Conservation (phyloP, 2,329 filamentous ascomycete genomes). For the Beauveria brongniartii region DNA sequence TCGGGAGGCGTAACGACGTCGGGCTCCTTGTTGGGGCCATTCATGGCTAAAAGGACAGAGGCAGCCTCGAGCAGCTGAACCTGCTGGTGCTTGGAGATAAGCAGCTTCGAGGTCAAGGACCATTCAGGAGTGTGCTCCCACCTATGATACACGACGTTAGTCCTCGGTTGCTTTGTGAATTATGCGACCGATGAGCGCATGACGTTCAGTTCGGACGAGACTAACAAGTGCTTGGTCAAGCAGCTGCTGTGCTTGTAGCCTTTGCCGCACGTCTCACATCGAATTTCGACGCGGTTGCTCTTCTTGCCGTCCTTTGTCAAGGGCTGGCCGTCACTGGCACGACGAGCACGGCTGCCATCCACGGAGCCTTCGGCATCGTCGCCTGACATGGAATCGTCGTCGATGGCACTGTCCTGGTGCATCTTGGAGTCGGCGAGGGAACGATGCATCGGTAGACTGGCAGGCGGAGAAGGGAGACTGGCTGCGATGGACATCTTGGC, state of each 20-base stretch:
- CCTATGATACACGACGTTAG: constrained; percentile 42
- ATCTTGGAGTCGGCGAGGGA: constrained; percentile 42
- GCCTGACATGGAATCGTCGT: constrained; percentile 55
- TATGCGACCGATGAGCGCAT: constrained; percentile 2
- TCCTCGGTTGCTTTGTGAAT: neutral
- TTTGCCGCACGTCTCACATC: constrained; percentile 97
- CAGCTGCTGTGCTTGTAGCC: constrained; percentile 99
- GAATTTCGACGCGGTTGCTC: constrained; percentile 74
- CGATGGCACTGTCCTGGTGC: constrained; percentile 55
- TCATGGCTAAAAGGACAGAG: constrained; percentile 94
- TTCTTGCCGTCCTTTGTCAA: constrained; percentile 79
- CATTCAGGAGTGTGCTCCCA: constrained; percentile 99
- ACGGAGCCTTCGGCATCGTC: constrained; percentile 43
- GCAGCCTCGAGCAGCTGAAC: constrained; percentile 95
- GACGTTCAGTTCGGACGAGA: constrained; percentile 51
- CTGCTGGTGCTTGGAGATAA: constrained; percentile 99
- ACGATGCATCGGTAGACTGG: constrained; percentile 56
- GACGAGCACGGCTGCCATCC: constrained; percentile 44
- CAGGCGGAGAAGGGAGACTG: constrained; percentile 55
- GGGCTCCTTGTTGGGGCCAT: constrained; percentile 39
- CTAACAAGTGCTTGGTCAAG: constrained; percentile 99
- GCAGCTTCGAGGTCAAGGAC: constrained; percentile 91
- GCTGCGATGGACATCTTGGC: constrained; percentile 44
- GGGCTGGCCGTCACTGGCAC: constrained; percentile 80
- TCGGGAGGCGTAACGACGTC: constrained; percentile 54